Conservation (phyloP, 2,329 filamentous ascomycete genomes). For the Colletotrichum endophyticum region DNA sequence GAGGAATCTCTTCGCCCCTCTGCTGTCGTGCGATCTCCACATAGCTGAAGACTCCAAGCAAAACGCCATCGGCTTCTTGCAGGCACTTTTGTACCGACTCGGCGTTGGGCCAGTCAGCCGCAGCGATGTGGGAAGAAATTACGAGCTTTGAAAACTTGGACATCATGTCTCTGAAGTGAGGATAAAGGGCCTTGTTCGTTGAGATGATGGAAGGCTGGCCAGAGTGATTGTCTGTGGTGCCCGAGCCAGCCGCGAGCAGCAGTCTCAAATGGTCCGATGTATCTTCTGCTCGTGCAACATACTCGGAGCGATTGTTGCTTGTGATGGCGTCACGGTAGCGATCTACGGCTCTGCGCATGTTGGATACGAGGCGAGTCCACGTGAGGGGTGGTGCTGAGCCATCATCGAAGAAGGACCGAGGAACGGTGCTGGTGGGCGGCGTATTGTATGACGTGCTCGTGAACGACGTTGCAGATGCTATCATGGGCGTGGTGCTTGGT, state of each 20-base stretch:
- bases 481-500: conserved; percentile 50
- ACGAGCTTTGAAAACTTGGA: conserved; percentile 99
- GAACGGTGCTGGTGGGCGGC: conserved; percentile 65
- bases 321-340: conserved; percentile 90
- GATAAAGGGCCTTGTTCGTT: conserved; percentile 95
- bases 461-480: conserved; percentile 66
- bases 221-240: conserved; percentile 98
- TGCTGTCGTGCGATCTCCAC: conserved; percentile 95
- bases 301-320: conserved; percentile 83
- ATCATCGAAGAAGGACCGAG: conserved; percentile 90
- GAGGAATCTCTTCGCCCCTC: conserved; percentile 88
- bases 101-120: conserved; percentile 91
- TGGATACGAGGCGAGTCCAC: conserved; percentile 88
- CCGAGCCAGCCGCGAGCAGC: conserved; percentile 92
- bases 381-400: conserved; percentile 79
- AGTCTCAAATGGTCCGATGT: conserved; percentile 96
- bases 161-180: conserved; percentile 99
- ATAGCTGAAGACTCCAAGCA: conserved; percentile 93
- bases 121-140: conserved; percentile 95
- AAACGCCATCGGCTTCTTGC: conserved; percentile 95
- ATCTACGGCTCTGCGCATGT: conserved; percentile 91
- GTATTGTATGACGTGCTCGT: conserved; percentile 63
- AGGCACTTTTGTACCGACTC: conserved; percentile 95
- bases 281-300: conserved; percentile 93
- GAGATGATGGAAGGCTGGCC: conserved; percentile 99